Evolutionary conservation across 2,329 filamentous ascomycete genomes (phyloP).

Genomic region (Claviceps fusiformis): DNA sequence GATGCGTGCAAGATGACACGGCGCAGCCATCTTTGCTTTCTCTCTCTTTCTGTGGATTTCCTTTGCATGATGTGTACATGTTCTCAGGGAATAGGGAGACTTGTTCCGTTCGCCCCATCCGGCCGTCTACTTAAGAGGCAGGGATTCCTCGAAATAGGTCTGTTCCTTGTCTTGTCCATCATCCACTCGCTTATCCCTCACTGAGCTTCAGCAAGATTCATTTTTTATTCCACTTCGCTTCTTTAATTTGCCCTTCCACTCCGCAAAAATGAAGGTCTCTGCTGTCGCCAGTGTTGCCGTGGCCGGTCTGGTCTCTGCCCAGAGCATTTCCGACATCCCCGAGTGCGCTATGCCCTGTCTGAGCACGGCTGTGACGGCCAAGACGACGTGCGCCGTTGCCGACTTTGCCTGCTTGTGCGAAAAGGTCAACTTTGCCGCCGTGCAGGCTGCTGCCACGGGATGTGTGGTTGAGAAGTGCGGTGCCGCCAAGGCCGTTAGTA

Average conservation of each 20-base stretch:
- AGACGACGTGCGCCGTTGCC: constrained; percentile 18
- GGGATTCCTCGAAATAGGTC: neutral
- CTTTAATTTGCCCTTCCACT: no score
- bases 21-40: neutral
- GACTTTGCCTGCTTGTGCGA: constrained; percentile 24
- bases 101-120: no score
- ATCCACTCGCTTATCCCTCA: neutral
- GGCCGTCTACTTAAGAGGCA: constrained; percentile 18
- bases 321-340: constrained; percentile 22
- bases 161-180: neutral
- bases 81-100: neutral
- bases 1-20: neutral
- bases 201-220: neutral
- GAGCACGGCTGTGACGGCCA: constrained; percentile 15
- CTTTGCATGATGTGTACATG: neutral
- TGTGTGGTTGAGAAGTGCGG: constrained; percentile 25
- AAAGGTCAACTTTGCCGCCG: constrained; percentile 14
- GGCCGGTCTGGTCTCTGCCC: constrained; percentile 21
- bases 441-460: constrained; percentile 19
- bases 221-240: neutral
- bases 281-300: constrained; percentile 20
- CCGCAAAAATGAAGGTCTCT: constrained; percentile 24
- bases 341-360: constrained; percentile 25
- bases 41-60: no score
- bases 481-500: constrained; percentile 24